A percentile compares a stretch with the other conserved stretches of the same genome.
phyloP scores from a whole-genome alignment of 345 rosid species.

The Salix purpurea region DNA sequence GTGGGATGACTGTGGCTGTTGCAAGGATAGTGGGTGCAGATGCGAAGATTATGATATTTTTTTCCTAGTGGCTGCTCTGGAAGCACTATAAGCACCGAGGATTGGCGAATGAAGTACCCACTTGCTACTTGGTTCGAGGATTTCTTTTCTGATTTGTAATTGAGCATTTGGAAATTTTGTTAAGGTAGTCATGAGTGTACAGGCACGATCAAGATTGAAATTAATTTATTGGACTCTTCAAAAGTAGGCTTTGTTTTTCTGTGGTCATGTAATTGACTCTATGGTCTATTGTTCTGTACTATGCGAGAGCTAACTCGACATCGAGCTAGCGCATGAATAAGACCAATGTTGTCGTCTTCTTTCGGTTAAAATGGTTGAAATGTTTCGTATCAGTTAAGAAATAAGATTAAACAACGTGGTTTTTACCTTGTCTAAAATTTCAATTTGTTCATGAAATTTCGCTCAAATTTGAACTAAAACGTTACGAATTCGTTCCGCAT shows the following conservation, averaged over 20 bases:
- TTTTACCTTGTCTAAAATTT: too few relatives aligned
- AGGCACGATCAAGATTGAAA: not conserved
- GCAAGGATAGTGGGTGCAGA: conserved; percentile 20
- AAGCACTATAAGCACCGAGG: conserved; percentile 29
- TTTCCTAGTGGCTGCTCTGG: conserved; percentile 45
- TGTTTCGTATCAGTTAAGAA: too few relatives aligned
- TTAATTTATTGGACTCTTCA: not conserved
- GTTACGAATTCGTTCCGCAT: too few relatives aligned
- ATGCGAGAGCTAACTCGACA: too few relatives aligned
- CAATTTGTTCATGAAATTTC: too few relatives aligned
- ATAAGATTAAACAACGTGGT: accelerated
- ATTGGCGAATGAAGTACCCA: not conserved
- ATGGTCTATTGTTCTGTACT: too few relatives aligned
- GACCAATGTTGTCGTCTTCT: too few relatives aligned
- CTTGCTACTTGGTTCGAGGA: too few relatives aligned
- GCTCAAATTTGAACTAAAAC: too few relatives aligned
- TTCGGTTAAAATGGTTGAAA: accelerated
- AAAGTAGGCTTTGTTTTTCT: not conserved
- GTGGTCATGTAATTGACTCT: too few relatives aligned
- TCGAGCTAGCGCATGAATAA: too few relatives aligned
- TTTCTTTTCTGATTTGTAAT: not conserved
- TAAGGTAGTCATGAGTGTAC: not conserved
- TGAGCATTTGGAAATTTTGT: not conserved
- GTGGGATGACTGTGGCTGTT: conserved; percentile 26
- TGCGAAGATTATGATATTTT: conserved; percentile 40